These are phyloP conservation scores for Fomitopsis schrenkii DNA, from an alignment of 1,284 basidiomycete species.

Conservation along the genomic window DNA sequence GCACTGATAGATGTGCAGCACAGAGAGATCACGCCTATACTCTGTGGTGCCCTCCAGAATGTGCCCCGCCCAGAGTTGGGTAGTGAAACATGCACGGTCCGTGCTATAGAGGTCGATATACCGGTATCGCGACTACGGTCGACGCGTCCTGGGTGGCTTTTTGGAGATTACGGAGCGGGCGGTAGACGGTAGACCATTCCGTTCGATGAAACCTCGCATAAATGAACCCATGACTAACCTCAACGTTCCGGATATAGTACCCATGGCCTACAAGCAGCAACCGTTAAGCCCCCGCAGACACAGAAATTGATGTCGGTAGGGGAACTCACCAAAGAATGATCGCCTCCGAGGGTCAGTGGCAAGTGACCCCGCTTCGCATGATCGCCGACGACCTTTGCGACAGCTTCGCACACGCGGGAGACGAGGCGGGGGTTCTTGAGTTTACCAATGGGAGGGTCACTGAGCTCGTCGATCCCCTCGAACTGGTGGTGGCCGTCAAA, in stretches of 20 bases:
- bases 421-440: constrained; percentile 89
- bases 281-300: not conserved
- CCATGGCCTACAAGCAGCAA: constrained; percentile 66
- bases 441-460: constrained; percentile 82
- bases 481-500: constrained; percentile 91
- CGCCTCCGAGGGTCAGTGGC: constrained; percentile 93
- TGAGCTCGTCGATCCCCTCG: constrained; percentile 63
- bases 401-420: constrained; percentile 76
- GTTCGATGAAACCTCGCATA: no score
- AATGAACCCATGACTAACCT: constrained; percentile 40
- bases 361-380: constrained; percentile 79
- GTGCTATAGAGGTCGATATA: no score
- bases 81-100: no score
- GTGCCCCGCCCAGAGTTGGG: no score
- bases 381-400: constrained; percentile 72
- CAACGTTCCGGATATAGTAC: constrained; percentile 82
- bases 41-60: no score
- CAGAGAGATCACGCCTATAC: no score
- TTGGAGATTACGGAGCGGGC: no score
- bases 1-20: no score
- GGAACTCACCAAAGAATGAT: constrained; percentile 81
- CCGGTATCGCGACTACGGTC: no score
- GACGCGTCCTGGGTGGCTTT: no score
- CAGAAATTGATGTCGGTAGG: not conserved
- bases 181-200: no score